Conservation (phyloP, 2,329 filamentous ascomycete genomes). For the Apiospora sp. region DNA sequence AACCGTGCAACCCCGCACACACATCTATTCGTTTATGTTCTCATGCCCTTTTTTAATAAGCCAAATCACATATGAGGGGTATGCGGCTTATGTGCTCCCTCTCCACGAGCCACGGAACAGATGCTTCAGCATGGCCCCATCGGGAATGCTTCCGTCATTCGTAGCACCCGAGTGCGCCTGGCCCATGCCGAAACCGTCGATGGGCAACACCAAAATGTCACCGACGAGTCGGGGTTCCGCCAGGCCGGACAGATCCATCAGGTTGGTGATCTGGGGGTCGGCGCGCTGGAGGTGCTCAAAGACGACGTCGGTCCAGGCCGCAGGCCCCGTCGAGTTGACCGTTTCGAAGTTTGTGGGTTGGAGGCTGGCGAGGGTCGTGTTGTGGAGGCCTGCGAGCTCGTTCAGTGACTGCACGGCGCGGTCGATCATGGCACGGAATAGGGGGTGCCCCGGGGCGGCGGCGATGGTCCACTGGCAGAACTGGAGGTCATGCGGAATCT, state of each 20-base stretch:
- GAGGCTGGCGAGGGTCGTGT: constrained; percentile 28
- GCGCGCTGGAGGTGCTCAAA: constrained; percentile 37
- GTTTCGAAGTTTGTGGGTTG: constrained; percentile 39
- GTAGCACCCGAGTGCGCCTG: constrained; percentile 40
- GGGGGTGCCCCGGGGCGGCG: constrained; percentile 42
- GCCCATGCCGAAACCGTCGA: constrained; percentile 41
- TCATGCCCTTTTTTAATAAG: not conserved
- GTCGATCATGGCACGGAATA: constrained; percentile 39
- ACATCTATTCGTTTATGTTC: not conserved
- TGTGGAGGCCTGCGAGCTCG: constrained; percentile 28
- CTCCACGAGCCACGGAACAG: constrained; percentile 37
- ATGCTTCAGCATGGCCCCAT: constrained; percentile 38
- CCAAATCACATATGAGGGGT: not conserved
- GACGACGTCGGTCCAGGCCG: constrained; percentile 44
- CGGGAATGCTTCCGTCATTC: constrained; percentile 38
- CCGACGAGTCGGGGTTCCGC: constrained; percentile 29
- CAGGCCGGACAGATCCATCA: constrained; percentile 30
- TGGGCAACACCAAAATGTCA: constrained; percentile 37
- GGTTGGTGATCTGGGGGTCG: constrained; percentile 32
- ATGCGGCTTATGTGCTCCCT: not conserved
- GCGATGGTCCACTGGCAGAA: constrained; percentile 49
- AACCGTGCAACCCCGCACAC: not conserved
- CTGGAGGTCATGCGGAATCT: constrained; percentile 41
- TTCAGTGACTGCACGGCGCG: constrained; percentile 36
- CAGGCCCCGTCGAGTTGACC: constrained; percentile 43